Evolutionary conservation across 2,329 filamentous ascomycete species (phyloP).

Genomic region (Venturia effusa): DNA sequence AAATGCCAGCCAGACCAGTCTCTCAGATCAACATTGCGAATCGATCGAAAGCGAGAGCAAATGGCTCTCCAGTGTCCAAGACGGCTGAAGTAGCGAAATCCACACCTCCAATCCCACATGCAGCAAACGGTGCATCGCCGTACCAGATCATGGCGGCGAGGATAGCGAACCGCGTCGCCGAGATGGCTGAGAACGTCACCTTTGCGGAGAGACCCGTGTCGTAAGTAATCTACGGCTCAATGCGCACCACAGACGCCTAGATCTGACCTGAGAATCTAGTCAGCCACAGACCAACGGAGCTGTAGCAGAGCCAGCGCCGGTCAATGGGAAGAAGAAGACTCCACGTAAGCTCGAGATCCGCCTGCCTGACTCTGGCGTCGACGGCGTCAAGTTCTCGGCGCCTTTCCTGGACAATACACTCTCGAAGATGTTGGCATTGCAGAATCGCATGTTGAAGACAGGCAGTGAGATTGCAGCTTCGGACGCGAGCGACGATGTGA

Average conservation of each 20-base stretch:
- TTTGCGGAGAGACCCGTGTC: slow-evolving; percentile 19
- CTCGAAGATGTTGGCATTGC: slow-evolving; percentile 37
- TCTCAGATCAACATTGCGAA: slow-evolving; percentile 6
- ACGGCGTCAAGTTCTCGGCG: slow-evolving; percentile 38
- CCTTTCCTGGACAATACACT: slow-evolving; percentile 43
- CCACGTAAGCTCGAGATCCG: slow-evolving; percentile 41
- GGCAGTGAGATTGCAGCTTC: slow-evolving; percentile 35
- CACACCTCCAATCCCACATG: slow-evolving; percentile 8
- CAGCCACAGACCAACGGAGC: neutral
- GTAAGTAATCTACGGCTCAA: slow-evolving; percentile 16
- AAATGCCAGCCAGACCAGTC: neutral
- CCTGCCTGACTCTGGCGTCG: slow-evolving; percentile 25
- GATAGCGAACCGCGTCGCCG: slow-evolving; percentile 40
- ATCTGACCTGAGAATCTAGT: neutral
- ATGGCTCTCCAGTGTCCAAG: neutral
- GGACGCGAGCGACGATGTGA: slow-evolving; percentile 34
- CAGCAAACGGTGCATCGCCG: slow-evolving; percentile 26
- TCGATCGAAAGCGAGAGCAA: neutral
- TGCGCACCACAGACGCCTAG: neutral
- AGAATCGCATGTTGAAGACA: slow-evolving; percentile 39
- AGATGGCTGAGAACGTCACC: slow-evolving; percentile 43
- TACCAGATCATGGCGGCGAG: slow-evolving; percentile 41
- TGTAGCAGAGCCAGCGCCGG: neutral
- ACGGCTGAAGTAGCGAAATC: slow-evolving; percentile 9
- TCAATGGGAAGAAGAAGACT: slow-evolving; percentile 23